Conservation (phyloP, 208 protist species). For the Tritrichomonas musculus region DNA sequence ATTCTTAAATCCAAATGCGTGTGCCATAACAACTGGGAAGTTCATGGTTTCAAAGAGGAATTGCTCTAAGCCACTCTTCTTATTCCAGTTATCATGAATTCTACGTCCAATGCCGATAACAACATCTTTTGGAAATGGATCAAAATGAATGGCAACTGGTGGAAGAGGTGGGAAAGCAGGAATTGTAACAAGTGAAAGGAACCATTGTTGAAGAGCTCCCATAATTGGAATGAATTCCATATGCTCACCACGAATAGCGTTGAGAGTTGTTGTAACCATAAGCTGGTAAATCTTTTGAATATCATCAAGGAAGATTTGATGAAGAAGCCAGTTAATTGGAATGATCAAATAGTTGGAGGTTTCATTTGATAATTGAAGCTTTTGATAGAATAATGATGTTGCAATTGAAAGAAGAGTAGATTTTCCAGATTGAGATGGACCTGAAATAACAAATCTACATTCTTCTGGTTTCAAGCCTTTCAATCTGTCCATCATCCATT, state of each 20-base stretch:
- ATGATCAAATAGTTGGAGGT: background rate
- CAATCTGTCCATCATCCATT: background rate
- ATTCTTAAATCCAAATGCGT: background rate
- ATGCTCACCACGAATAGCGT: background rate
- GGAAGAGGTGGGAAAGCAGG: background rate
- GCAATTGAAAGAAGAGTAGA: background rate
- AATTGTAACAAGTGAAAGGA: background rate
- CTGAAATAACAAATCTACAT: background rate
- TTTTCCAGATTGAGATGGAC: conserved; percentile 5
- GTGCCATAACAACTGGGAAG: background rate
- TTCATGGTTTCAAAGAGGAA: background rate
- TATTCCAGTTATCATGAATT: background rate
- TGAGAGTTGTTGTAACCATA: background rate
- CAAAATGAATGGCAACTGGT: background rate
- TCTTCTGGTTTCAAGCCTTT: background rate
- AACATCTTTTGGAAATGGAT: background rate
- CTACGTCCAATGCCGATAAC: background rate
- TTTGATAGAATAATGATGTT: background rate
- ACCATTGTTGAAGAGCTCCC: background rate
- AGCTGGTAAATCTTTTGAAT: background rate
- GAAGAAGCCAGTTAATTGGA: background rate
- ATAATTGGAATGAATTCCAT: background rate
- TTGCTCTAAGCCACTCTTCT: background rate
- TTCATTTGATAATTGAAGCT: background rate
- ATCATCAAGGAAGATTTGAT: conserved; percentile 1